Percentiles rank a stretch among this genome's conserved stretches.
These are phyloP conservation scores for Dioszegia hungarica DNA, from an alignment of 768 basidiomycete genomes.

Conservation along the genomic window DNA sequence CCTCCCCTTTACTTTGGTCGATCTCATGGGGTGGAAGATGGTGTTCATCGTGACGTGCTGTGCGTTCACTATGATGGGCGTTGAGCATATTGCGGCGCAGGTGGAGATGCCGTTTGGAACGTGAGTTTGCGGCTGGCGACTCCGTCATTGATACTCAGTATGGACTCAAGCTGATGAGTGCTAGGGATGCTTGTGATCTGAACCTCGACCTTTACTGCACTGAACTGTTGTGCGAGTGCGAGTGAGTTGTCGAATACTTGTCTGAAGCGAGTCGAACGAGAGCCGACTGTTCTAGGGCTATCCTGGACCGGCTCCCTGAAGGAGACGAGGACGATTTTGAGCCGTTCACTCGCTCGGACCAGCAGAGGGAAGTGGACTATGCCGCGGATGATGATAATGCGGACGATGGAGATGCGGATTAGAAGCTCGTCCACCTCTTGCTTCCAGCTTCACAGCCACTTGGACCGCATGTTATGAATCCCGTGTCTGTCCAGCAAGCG, in stretches of 20 bases:
- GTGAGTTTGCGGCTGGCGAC: conserved; percentile 55
- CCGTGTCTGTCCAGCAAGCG: no score
- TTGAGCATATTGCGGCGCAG: conserved; percentile 91
- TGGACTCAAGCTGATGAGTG: background rate
- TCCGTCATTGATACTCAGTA: conserved; percentile 32
- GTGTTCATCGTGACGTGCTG: conserved; percentile 68
- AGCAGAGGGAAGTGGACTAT: conserved; percentile 20
- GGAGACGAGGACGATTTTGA: conserved; percentile 52
- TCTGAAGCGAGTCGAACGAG: background rate
- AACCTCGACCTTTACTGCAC: conserved; percentile 69
- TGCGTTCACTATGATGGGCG: conserved; percentile 50
- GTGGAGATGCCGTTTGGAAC: conserved; percentile 91
- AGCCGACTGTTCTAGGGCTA: conserved; percentile 17
- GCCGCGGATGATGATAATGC: conserved; percentile 27
- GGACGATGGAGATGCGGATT: conserved; percentile 15
- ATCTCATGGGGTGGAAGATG: conserved; percentile 72
- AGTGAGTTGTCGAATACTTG: conserved; percentile 51
- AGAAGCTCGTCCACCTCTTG: no score
- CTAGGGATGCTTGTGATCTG: conserved; percentile 42
- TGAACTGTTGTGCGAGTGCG: conserved; percentile 77
- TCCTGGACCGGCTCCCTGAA: conserved; percentile 31
- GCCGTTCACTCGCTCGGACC: conserved; percentile 15
- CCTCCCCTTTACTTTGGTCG: conserved; percentile 78
- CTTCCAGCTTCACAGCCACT: no score
- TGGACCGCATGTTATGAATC: no score